Conservation (phyloP, 2,329 filamentous ascomycete species). For the Microthyrium microscopicum region DNA sequence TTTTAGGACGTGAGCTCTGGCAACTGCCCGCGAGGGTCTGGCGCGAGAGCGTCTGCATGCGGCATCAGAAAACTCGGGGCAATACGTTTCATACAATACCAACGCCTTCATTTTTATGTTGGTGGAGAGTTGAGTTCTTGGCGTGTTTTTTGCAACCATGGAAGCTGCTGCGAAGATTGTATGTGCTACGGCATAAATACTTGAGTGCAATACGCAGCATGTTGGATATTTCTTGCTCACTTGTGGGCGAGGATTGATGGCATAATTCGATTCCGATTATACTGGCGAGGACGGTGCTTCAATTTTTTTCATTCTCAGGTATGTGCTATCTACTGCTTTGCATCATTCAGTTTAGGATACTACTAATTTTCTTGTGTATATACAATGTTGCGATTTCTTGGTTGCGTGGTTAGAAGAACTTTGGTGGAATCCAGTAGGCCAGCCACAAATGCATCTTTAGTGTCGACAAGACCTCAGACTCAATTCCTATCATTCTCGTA, state of each 20-base stretch:
- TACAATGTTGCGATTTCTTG: not conserved
- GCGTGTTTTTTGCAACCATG: slow-evolving; percentile 50
- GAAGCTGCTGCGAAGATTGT: slow-evolving; percentile 93
- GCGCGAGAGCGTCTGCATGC: slow-evolving; percentile 71
- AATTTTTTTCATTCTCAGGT: slow-evolving; percentile 30
- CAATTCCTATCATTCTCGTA: not conserved
- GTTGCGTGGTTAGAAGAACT: not conserved
- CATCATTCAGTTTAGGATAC: too few species aligned
- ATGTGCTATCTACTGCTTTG: slow-evolving; percentile 23
- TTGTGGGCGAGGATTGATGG: slow-evolving; percentile 23
- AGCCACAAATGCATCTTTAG: not conserved
- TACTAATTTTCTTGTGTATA: slow-evolving; percentile 19
- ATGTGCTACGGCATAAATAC: slow-evolving; percentile 40
- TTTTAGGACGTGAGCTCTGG: slow-evolving; percentile 19
- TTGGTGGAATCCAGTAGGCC: not conserved
- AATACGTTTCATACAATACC: too few species aligned
- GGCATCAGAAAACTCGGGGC: slow-evolving; percentile 85
- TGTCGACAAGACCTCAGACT: too few species aligned
- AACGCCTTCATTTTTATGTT: slow-evolving; percentile 16
- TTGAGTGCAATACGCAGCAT: slow-evolving; percentile 96
- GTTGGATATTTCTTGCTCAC: slow-evolving; percentile 26
- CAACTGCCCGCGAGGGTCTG: slow-evolving; percentile 72
- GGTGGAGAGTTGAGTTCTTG: slow-evolving; percentile 16
- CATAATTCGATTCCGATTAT: slow-evolving; percentile 89
- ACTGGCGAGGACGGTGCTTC: slow-evolving; percentile 69